phyloP scores from a whole-genome alignment of 2,329 filamentous ascomycete species.

The Diatrype stigma region DNA sequence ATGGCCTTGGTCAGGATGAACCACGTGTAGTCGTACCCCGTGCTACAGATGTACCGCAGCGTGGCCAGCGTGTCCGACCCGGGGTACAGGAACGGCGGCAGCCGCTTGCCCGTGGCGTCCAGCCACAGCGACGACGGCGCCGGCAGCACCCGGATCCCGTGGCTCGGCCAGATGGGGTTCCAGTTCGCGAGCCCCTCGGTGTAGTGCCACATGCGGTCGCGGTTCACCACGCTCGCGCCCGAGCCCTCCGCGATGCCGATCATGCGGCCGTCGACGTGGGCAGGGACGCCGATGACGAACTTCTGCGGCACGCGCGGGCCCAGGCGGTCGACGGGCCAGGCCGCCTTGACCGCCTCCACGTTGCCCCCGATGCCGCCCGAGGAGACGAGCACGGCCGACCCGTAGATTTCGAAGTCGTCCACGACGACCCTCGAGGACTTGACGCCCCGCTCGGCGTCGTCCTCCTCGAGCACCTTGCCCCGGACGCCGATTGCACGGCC shows the following conservation, averaged over 20 bases:
- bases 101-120: slow-evolving; percentile 54
- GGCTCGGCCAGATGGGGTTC: slow-evolving; percentile 57
- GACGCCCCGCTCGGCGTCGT: slow-evolving; percentile 47
- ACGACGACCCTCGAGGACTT: slow-evolving; percentile 45
- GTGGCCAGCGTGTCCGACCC: slow-evolving; percentile 55
- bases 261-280: slow-evolving; percentile 62
- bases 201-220: slow-evolving; percentile 64
- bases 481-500: slow-evolving; percentile 50
- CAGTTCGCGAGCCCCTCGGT: slow-evolving; percentile 60
- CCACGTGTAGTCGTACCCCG: slow-evolving; percentile 61
- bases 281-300: slow-evolving; percentile 58
- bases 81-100: slow-evolving; percentile 53
- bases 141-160: slow-evolving; percentile 58
- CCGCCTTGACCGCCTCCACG: slow-evolving; percentile 54
- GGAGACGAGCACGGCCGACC: slow-evolving; percentile 49
- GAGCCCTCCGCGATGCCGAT: slow-evolving; percentile 49
- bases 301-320: slow-evolving; percentile 51
- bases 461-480: slow-evolving; percentile 48
- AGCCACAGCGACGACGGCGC: slow-evolving; percentile 61
- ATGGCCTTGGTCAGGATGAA: slow-evolving; percentile 57
- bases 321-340: slow-evolving; percentile 54
- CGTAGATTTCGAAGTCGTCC: slow-evolving; percentile 49
- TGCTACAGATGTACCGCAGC: slow-evolving; percentile 55
- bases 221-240: slow-evolving; percentile 55
- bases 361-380: slow-evolving; percentile 60